A percentile compares a stretch with the other conserved stretches of the same genome.
These are phyloP conservation scores for Fomitopsis serialis DNA, from an alignment of 768 basidiomycete species.

Conservation along the genomic window DNA sequence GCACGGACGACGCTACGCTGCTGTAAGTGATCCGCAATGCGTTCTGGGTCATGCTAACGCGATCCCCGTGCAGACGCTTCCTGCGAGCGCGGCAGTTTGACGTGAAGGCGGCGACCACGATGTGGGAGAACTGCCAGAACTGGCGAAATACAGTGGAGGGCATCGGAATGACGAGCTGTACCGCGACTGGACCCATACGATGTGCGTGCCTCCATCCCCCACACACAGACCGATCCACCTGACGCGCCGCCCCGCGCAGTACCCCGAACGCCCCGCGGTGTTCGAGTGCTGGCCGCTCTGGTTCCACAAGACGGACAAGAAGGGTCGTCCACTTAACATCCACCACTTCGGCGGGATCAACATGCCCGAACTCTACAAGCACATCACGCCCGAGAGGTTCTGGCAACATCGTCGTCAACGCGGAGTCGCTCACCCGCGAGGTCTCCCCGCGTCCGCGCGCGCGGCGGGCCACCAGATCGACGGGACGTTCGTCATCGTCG, in stretches of 20 bases:
- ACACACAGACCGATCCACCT: not conserved
- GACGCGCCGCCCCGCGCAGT: slow-evolving; percentile 34
- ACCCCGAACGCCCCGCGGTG: slow-evolving; percentile 60
- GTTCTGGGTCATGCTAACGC: not conserved
- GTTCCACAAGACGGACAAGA: slow-evolving; percentile 79
- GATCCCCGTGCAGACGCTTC: slow-evolving; percentile 49
- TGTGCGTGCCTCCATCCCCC: slow-evolving; percentile 34
- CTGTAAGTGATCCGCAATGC: slow-evolving; percentile 31
- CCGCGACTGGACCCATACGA: slow-evolving; percentile 62
- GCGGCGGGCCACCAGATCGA: slow-evolving; percentile 46
- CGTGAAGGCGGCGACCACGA: slow-evolving; percentile 51
- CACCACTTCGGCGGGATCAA: slow-evolving; percentile 59
- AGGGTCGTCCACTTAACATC: slow-evolving; percentile 69
- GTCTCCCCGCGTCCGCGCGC: slow-evolving; percentile 61
- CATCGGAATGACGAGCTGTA: slow-evolving; percentile 65
- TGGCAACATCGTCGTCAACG: slow-evolving; percentile 59
- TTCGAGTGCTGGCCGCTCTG: slow-evolving; percentile 77
- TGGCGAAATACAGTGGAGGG: slow-evolving; percentile 65
- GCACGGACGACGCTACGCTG: slow-evolving; percentile 54
- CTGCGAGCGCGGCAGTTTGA: slow-evolving; percentile 68
- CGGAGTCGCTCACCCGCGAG: slow-evolving; percentile 60
- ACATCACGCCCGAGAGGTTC: slow-evolving; percentile 24
- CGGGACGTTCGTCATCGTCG: slow-evolving; percentile 58
- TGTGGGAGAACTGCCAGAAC: slow-evolving; percentile 61
- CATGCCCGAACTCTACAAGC: slow-evolving; percentile 24